phyloP scores from a whole-genome alignment of 768 basidiomycete genomes.

The Mrakia gelida region DNA sequence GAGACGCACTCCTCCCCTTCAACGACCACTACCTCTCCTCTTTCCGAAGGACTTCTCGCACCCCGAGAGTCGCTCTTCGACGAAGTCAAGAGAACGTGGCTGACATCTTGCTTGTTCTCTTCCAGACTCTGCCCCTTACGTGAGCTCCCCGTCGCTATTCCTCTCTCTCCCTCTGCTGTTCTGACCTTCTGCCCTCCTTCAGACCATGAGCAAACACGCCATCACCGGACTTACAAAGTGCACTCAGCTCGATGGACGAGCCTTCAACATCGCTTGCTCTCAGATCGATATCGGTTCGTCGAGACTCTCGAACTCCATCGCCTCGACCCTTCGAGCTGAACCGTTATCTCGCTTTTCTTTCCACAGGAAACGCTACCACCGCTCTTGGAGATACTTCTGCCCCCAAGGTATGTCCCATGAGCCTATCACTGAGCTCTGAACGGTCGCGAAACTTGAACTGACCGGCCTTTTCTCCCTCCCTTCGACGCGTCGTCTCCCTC shows the following conservation, averaged over 20 bases:
- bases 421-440: not conserved
- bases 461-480: not conserved
- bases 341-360: not conserved
- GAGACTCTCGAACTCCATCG: not conserved
- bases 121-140: no score
- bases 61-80: no score
- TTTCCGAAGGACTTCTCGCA: no score
- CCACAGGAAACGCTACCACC: conserved; percentile 22
- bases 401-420: not conserved
- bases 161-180: no score
- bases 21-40: no score
- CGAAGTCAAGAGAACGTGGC: not conserved
- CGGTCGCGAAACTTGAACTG: not conserved
- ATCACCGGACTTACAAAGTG: conserved; percentile 70
- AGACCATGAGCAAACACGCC: conserved; percentile 72
- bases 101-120: not conserved
- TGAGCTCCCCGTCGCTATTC: no score
- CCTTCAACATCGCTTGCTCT: conserved; percentile 67
- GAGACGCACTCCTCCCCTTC: no score
- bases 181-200: not conserved
- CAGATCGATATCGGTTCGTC: conserved; percentile 75
- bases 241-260: conserved; percentile 66
- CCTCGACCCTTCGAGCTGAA: not conserved
- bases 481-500: no score
- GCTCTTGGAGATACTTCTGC: conserved; percentile 19